These are phyloP conservation scores for Ogataea saltuana DNA, from an alignment of 805 yeast species.

Conservation along the genomic window DNA sequence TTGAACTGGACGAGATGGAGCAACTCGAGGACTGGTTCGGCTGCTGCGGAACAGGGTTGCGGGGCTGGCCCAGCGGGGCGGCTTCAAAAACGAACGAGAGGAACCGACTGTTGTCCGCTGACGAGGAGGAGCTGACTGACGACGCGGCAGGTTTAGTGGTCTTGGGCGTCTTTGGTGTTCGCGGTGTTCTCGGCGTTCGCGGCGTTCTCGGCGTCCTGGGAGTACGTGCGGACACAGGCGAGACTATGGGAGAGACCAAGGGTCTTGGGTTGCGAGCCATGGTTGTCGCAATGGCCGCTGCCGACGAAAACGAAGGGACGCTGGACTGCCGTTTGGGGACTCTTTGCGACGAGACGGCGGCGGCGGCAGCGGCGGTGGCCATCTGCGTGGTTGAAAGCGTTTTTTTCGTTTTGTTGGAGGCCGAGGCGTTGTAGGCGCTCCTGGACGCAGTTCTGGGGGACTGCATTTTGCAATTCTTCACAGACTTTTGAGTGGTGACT, in stretches of 20 bases:
- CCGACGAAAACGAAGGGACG: conserved; percentile 21
- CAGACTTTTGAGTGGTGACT: conserved; percentile 2
- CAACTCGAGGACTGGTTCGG: too few species aligned
- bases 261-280: conserved; percentile 19
- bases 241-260: not conserved
- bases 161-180: not conserved
- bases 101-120: not conserved
- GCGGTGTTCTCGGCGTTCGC: not conserved
- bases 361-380: conserved; percentile 35
- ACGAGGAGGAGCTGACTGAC: not conserved
- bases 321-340: conserved; percentile 18
- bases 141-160: too few species aligned
- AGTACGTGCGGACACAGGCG: not conserved
- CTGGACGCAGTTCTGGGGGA: conserved; percentile 5
- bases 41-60: too few species aligned
- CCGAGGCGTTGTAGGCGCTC: too few species aligned
- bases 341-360: conserved; percentile 25
- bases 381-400: conserved; percentile 26
- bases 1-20: conserved; percentile 24
- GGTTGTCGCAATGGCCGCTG: conserved; percentile 27
- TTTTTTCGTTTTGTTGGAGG: conserved; percentile 11
- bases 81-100: conserved; percentile 28
- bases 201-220: not conserved
- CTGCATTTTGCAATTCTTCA: not conserved
- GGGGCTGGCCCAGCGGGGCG: too few species aligned